Evolutionary conservation across 805 yeast genomes (phyloP), one percentile per base, ranked within the genome.

Genomic region (Saccharomyces paradoxus): DNA sequence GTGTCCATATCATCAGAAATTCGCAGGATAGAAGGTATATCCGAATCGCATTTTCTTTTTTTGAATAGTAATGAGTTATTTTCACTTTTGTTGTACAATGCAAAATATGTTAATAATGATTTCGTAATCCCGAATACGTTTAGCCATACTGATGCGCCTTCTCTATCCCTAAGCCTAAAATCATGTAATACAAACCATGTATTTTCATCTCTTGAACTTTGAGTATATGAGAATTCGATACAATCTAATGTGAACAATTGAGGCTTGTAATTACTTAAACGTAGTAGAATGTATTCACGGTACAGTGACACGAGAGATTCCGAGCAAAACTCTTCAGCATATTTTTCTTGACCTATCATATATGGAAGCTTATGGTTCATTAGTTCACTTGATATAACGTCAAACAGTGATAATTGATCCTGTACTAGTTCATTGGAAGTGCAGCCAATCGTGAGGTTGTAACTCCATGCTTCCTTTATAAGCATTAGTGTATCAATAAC

Each of bases 371-470:
- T 59, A 48, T 63, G 61, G 41, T 63, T 58, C 2, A 81, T 60
- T 53, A 74, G 74, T 6, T 74, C 74, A 22, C 78, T 63, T 1
- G 76, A 67, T n/a, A 81, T 53, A 49, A 81, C 74, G 9, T 77
- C 61, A 56, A 83, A 81, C 2, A 76, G 59, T 4, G 72, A 58
- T 12, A 81, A 57, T 60, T 82, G 83, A 13, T 69, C 69, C 49
- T 71, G 74, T 2, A 81, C 56, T 0, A 71, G 62, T 1, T 73
- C 77, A 60, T 74, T 75, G 9, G 76, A 74, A 0, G 82, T 69
- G 10, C 71, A 61, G 21, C 72, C 65, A n/a, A 78, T 64, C 27
- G 61, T 64, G 2, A 74, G 55, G 2, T 75, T 59, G 14, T 74
- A 65, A 12, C 59, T 64, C 28, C 78, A 56, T 0, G 82, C 81